These are phyloP conservation scores for Starmera stellimalicola DNA, from an alignment of 1,139 yeast species.

Conservation along the genomic window DNA sequence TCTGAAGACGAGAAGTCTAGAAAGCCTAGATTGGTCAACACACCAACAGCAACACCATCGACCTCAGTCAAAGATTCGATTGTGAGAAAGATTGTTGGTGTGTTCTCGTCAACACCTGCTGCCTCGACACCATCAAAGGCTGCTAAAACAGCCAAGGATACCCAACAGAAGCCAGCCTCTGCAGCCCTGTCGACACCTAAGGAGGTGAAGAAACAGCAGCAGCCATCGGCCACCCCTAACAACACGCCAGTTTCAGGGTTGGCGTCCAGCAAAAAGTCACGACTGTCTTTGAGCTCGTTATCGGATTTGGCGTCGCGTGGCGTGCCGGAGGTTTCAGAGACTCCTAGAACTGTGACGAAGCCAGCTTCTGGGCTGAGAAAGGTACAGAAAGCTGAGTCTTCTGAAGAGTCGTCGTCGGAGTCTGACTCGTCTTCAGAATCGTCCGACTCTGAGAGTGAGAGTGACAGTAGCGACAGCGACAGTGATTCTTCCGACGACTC, in stretches of 20 bases:
- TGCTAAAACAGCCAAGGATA: no score
- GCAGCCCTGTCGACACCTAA: not conserved
- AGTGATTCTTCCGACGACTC: constrained; percentile 7
- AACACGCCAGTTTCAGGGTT: constrained; percentile 5
- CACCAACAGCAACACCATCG: constrained; percentile 20
- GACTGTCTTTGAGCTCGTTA: constrained; percentile 39
- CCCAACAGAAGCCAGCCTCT: not conserved
- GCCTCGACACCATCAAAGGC: constrained; percentile 10
- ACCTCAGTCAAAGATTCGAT: constrained; percentile 5
- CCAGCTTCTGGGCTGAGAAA: constrained; percentile 2
- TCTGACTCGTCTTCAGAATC: constrained; percentile 13
- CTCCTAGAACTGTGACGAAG: constrained; percentile 14
- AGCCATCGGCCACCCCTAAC: not conserved
- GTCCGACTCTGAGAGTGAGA: constrained; percentile 15
- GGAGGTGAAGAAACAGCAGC: not conserved
- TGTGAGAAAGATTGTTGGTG: no score
- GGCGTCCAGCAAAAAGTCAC: constrained; percentile 16
- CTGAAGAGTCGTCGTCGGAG: constrained; percentile 7
- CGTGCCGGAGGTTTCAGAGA: constrained; percentile 53
- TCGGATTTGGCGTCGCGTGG: constrained; percentile 51
- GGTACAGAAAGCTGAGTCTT: constrained; percentile 2
- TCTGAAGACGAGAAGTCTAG: constrained; percentile 17
- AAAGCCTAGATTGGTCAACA: constrained; percentile 28
- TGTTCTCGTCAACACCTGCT: constrained; percentile 2
- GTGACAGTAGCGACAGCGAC: constrained; percentile 6